Conservation (phyloP, 2,329 filamentous ascomycete species). For the Penicillium nordicum region DNA sequence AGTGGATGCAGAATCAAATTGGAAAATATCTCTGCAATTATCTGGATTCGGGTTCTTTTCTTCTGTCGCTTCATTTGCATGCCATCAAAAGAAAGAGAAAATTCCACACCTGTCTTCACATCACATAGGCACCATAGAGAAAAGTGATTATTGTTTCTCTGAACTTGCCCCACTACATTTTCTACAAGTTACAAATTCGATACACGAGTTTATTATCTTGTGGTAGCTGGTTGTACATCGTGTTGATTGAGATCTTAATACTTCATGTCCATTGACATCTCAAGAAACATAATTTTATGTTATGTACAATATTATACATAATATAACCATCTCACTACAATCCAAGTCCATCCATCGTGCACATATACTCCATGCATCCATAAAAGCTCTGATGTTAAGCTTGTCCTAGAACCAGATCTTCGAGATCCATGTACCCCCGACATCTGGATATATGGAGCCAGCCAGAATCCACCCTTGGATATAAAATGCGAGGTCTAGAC, state of each 20-base stretch:
- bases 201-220: background rate
- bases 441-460: background rate
- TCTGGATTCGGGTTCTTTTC: conserved; percentile 2
- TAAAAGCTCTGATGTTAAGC: background rate
- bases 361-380: background rate
- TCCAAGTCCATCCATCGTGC: background rate
- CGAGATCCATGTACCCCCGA: background rate
- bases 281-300: background rate
- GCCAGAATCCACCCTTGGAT: background rate
- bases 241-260: background rate
- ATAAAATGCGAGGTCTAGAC: background rate
- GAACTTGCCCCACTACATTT: background rate
- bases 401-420: background rate
- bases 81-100: conserved; percentile 3
- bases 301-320: background rate
- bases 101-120: background rate
- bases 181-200: background rate
- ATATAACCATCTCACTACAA: background rate
- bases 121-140: conserved; percentile 6
- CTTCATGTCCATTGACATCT: background rate
- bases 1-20: conserved; percentile 3
- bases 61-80: conserved; percentile 8
- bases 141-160: conserved; percentile 9
- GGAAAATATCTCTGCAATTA: conserved; percentile 1
- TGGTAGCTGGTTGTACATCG: background rate